Evolutionary conservation across 2,329 filamentous ascomycete species (phyloP).

Genomic region (Pestalotiopsis sp.): DNA sequence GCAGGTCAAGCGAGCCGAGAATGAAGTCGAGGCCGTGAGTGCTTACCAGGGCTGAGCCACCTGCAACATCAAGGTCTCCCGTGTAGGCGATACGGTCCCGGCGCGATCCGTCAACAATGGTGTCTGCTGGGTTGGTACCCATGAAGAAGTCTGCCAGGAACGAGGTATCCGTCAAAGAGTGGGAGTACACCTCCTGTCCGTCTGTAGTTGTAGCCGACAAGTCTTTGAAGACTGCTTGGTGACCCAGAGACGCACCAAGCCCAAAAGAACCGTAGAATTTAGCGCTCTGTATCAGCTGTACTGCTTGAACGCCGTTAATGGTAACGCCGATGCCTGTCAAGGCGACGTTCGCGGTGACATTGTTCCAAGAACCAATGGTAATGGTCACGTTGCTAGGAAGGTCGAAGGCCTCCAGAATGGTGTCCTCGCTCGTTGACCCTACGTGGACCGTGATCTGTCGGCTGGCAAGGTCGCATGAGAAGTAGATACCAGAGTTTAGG

Average conservation of each 20-base stretch:
- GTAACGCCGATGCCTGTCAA: slow-evolving; percentile 22
- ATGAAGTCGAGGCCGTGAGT: slow-evolving; percentile 29
- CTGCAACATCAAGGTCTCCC: slow-evolving; percentile 33
- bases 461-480: slow-evolving; percentile 25
- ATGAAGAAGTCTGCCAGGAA: slow-evolving; percentile 36
- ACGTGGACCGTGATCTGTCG: slow-evolving; percentile 18
- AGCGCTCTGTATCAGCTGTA: slow-evolving; percentile 29
- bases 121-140: slow-evolving; percentile 33
- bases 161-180: slow-evolving; percentile 26
- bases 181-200: slow-evolving; percentile 24
- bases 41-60: slow-evolving; percentile 27
- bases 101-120: slow-evolving; percentile 37
- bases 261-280: slow-evolving; percentile 33
- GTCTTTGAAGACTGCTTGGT: slow-evolving; percentile 29
- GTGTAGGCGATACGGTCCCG: slow-evolving; percentile 35
- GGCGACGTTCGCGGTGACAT: slow-evolving; percentile 18
- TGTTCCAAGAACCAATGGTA: slow-evolving; percentile 14
- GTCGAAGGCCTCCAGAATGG: neutral
- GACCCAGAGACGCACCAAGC: slow-evolving; percentile 32
- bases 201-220: slow-evolving; percentile 15
- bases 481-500: slow-evolving; percentile 30
- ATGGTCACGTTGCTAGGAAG: slow-evolving; percentile 12
- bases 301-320: slow-evolving; percentile 21
- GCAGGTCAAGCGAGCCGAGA: slow-evolving; percentile 28
- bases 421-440: slow-evolving; percentile 16